A percentile compares a stretch with the other conserved stretches of the same genome.
Evolutionary conservation across 1,139 yeast genomes (phyloP).

Genomic region (Suhomyces bribrorum): DNA sequence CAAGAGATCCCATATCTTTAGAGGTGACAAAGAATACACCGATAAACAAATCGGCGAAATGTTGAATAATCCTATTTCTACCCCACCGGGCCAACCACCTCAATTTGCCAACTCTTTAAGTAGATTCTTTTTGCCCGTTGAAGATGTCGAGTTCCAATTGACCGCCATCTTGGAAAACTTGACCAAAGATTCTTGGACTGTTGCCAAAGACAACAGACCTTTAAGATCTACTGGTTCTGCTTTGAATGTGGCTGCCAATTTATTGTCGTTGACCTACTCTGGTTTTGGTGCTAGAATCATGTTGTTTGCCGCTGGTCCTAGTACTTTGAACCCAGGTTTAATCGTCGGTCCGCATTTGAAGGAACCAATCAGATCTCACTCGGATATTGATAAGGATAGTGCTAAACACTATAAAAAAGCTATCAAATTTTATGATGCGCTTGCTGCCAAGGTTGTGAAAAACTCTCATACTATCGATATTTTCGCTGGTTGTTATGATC

Average conservation of each 20-base stretch:
- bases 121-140: slow-evolving; percentile 83
- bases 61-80: slow-evolving; percentile 56
- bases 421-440: slow-evolving; percentile 74
- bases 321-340: slow-evolving; percentile 93
- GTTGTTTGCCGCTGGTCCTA: slow-evolving; percentile 92
- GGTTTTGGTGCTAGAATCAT: slow-evolving; percentile 89
- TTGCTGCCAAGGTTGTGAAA: slow-evolving; percentile 71
- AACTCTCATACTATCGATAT: slow-evolving; percentile 90
- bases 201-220: slow-evolving; percentile 84
- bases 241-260: slow-evolving; percentile 75
- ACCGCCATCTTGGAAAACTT: slow-evolving; percentile 79
- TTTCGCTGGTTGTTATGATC: slow-evolving; percentile 97
- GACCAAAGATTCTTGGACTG: slow-evolving; percentile 89
- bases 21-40: slow-evolving; percentile 88
- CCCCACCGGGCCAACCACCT: slow-evolving; percentile 28
- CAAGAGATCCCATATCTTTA: slow-evolving; percentile 81
- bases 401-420: slow-evolving; percentile 95
- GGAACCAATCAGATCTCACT: slow-evolving; percentile 96
- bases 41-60: slow-evolving; percentile 74
- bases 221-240: slow-evolving; percentile 95
- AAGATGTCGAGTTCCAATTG: slow-evolving; percentile 84
- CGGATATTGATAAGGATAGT: slow-evolving; percentile 83
- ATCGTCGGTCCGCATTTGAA: slow-evolving; percentile 89
- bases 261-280: slow-evolving; percentile 84
- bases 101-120: slow-evolving; percentile 52